Base-by-base conservation (phyloP, 148 eudicot genomes). In the Rhododendron henanense region DNA sequence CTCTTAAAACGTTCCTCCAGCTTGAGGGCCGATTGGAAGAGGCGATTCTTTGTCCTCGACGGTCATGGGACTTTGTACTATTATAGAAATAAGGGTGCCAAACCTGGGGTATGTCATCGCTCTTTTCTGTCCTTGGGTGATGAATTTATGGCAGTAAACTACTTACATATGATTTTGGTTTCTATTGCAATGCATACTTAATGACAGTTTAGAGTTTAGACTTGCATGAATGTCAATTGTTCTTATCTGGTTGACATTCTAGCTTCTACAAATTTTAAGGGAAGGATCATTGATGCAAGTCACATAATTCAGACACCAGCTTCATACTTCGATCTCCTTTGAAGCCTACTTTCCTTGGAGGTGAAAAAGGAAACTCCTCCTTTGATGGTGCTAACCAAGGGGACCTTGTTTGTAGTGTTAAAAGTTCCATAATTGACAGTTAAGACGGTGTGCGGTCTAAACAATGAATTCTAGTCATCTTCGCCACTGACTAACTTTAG, bases 21-120 rank as follows among this genome's bases (percentile, higher is more conserved):
- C 87, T 91, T 96, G 88, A 96, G 98, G 88, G 95, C 95, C 47
- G 91, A 96, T 89, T 94, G 98, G 98, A 96, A 95, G 88, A 93
- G 99, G 87, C 95, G 95, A 78, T 96, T 94, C 88, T 96, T 96
- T 90, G 94, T 96, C 85, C 99, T 96, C 37, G 98, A 96, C 93
- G 92, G 94, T 88, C 96, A 90, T 85, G 99, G 99, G 87, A 90
- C 91, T 85, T 90, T 96, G 61, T 94, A 94, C 87, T 94, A 96
- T 91, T 87, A 93, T 85, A 88, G 91, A 86, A 87, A 84, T 83
- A 92, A 91, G 90, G 95, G 92, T 83, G 87, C 89, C 78, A 93
- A 92, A 89, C 83, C 90, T 85, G 88, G 78, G 94, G 98, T 94
- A 93, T 90, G 94, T 82, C 77, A 59, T 81, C 83, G 71, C 25